Evolutionary conservation across 176 grass and related monocot genomes (phyloP).

Genomic region (Ensete glaucum): DNA sequence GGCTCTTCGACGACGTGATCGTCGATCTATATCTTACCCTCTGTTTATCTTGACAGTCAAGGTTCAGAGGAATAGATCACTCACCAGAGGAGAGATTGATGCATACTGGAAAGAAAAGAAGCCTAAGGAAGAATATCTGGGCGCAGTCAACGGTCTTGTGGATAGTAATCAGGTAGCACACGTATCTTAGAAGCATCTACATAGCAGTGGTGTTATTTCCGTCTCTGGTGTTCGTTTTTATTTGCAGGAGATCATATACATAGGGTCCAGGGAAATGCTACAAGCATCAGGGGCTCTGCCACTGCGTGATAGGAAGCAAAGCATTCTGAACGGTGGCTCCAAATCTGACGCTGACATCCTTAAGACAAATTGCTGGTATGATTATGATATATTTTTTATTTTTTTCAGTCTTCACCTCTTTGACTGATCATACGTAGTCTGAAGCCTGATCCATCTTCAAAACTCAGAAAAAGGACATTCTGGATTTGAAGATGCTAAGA

Average conservation of each 20-base stretch:
- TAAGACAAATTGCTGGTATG: constrained; percentile 1
- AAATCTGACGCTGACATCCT: background rate
- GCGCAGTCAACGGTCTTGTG: too few species aligned
- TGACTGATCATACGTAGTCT: background rate
- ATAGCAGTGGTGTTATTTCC: background rate
- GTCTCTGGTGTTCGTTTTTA: background rate
- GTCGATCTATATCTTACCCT: background rate
- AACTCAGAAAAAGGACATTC: too few species aligned
- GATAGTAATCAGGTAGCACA: too few species aligned
- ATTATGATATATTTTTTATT: background rate
- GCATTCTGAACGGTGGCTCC: background rate
- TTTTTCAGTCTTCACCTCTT: background rate
- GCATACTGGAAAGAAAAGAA: background rate
- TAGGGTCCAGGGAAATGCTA: background rate
- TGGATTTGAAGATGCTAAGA: too few species aligned
- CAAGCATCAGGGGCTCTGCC: background rate
- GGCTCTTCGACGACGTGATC: background rate
- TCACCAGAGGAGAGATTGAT: background rate
- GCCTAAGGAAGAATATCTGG: background rate
- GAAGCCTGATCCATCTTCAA: background rate
- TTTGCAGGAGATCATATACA: background rate
- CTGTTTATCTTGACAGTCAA: background rate
- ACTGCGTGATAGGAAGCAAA: background rate
- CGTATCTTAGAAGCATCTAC: too few species aligned
- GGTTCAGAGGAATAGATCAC: background rate